Evolutionary conservation across 805 yeast genomes (phyloP), one percentile per base, ranked within the genome.

Genomic region (Helenozyma rhizophorensis): DNA sequence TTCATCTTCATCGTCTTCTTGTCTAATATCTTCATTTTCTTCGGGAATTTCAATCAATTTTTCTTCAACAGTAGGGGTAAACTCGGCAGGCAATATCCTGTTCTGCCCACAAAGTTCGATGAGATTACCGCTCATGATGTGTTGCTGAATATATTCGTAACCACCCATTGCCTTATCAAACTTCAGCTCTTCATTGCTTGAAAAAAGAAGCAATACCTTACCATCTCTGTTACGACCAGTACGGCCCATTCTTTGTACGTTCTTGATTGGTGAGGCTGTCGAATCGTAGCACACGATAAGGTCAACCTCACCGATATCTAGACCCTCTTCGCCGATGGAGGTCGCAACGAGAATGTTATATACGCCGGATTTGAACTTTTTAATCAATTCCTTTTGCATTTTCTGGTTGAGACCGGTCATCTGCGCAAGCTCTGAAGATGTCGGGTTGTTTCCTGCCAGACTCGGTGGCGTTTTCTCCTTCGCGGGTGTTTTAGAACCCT

Each of bases 281-380:
- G 96, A 85, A 51, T 93, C 98, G 58, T 78, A 93, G 53, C 96
- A 89, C 6, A 93, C 71, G 45, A 93, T 90, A 48, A 93, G 55
- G 57, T 93, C 98, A 33, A 93, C 99, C 54, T 94, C 97, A 21
- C 98, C 98, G 45, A 93, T 94, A 65, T 93, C 98, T 43, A 93
- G 70, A 27, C 99, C 99, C 66, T 93, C 99, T 56, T 93, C 99
- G 28, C 97, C 99, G 52, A 93, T 90, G 0, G 96, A 88, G 0
- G 99, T 93, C 4, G 97, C 96, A 5, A 93, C 96, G 14, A 93
- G 62, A 7, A 86, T 78, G 51, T 93, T 94, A 49, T 76, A 75
- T 1, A 58, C 67, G 6, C 95, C 96, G 0, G 58, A 50, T 48
- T 81, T 84, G 60, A 93, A 93, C 36, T 79, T 68, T 19, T 72